phyloP scores from a whole-genome alignment of 2,329 filamentous ascomycete species.

The Claviceps quebecensis region DNA sequence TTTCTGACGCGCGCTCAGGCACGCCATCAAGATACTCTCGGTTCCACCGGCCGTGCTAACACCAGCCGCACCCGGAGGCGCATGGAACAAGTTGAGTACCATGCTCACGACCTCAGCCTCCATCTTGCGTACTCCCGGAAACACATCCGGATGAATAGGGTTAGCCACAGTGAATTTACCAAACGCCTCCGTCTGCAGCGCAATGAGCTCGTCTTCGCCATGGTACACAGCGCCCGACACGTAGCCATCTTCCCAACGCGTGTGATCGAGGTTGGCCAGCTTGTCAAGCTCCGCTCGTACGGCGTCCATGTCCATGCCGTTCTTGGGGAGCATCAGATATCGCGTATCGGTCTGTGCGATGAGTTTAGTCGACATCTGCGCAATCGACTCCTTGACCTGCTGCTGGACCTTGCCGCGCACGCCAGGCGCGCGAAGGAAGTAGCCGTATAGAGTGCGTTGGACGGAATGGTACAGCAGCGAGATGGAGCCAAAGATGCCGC shows the following conservation, averaged over 20 bases:
- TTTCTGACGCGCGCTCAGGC: slow-evolving; percentile 78
- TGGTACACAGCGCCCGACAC: slow-evolving; percentile 96
- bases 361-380: slow-evolving; percentile 72
- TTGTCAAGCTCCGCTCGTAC: slow-evolving; percentile 67
- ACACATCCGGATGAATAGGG: slow-evolving; percentile 95
- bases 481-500: slow-evolving; percentile 69
- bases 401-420: slow-evolving; percentile 75
- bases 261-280: slow-evolving; percentile 79
- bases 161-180: slow-evolving; percentile 90
- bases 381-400: slow-evolving; percentile 66
- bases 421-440: slow-evolving; percentile 75
- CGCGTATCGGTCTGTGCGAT: slow-evolving; percentile 59
- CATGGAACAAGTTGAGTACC: slow-evolving; percentile 82
- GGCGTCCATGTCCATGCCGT: slow-evolving; percentile 69
- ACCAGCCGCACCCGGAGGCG: slow-evolving; percentile 70
- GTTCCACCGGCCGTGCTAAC: slow-evolving; percentile 88
- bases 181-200: slow-evolving; percentile 85
- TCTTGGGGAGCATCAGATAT: slow-evolving; percentile 64
- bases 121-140: slow-evolving; percentile 97
- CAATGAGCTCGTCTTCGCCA: slow-evolving; percentile 67
- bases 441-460: slow-evolving; percentile 63
- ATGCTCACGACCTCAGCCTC: slow-evolving; percentile 96
- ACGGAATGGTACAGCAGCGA: slow-evolving; percentile 58
- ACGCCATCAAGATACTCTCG: slow-evolving; percentile 94
- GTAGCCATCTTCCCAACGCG: slow-evolving; percentile 87